phyloP scores from a whole-genome alignment of 225 moss, liverwort and hornwort genomes.

The Marchantia polymorpha region DNA sequence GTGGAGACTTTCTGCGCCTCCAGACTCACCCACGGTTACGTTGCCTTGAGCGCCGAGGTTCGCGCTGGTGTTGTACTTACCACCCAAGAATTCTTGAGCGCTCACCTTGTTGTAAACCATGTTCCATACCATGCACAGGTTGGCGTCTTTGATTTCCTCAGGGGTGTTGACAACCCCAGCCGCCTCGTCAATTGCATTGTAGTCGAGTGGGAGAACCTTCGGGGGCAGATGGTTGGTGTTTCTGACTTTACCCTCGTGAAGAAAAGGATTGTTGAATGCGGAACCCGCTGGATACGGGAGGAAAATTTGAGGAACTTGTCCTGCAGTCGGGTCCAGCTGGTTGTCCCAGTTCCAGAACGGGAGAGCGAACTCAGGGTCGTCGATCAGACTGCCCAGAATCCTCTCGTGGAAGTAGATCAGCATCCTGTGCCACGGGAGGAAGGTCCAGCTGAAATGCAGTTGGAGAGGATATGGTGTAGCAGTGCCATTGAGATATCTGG shows the following conservation, averaged over 20 bases:
- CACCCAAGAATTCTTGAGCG: conserved; percentile 37
- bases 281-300: conserved; percentile 27
- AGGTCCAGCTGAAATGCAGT: conserved; percentile 47
- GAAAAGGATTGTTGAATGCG: conserved; percentile 20
- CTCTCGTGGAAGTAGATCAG: conserved; percentile 52
- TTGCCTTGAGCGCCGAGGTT: background rate
- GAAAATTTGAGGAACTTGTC: background rate
- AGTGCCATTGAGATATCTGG: conserved; percentile 22
- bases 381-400: conserved; percentile 41
- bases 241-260: conserved; percentile 33
- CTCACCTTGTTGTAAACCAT: conserved; percentile 31
- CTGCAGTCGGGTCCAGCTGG: background rate
- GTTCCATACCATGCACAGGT: conserved; percentile 35
- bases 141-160: conserved; percentile 29
- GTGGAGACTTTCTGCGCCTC: background rate
- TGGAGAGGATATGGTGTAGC: conserved; percentile 32
- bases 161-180: background rate
- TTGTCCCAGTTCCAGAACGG: conserved; percentile 59
- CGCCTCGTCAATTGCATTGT: background rate
- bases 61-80: conserved; percentile 17
- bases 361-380: conserved; percentile 40
- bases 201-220: conserved; percentile 27
- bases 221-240: conserved; percentile 30
- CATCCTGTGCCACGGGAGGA: conserved; percentile 33
- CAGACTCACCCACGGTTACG: conserved; percentile 12